Percentiles rank a stretch among this genome's conserved stretches.
phyloP scores from a whole-genome alignment of 768 basidiomycete genomes.

The Russula sp. region DNA sequence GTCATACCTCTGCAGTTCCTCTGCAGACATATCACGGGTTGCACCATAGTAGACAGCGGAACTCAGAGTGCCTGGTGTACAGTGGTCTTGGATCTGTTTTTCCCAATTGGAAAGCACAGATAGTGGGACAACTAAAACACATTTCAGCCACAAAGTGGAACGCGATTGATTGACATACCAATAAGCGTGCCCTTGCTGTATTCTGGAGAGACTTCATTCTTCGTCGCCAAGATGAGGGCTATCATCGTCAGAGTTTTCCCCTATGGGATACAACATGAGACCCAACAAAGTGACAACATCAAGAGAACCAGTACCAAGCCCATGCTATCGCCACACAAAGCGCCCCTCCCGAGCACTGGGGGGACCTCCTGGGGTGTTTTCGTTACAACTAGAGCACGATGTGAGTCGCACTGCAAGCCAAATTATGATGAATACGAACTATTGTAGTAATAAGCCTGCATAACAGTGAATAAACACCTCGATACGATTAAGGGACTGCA shows the following conservation, averaged over 20 bases:
- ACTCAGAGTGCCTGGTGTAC: conserved; percentile 43
- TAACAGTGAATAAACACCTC: background rate
- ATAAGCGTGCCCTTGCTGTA: conserved; percentile 71
- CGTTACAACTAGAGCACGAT: conserved; percentile 54
- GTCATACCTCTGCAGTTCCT: conserved; percentile 60
- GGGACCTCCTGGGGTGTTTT: conserved; percentile 61
- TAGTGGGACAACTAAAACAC: conserved; percentile 61
- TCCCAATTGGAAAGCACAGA: conserved; percentile 87
- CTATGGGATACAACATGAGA: conserved; percentile 29
- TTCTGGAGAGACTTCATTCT: conserved; percentile 46
- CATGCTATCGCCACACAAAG: conserved; percentile 88
- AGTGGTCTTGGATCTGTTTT: conserved; percentile 74
- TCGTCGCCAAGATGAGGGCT: conserved; percentile 72
- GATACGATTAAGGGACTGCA: background rate
- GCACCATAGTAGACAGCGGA: conserved; percentile 66
- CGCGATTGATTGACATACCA: conserved; percentile 37
- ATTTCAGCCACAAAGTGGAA: background rate
- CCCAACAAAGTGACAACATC: conserved; percentile 2
- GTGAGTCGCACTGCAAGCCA: background rate
- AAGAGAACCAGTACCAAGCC: conserved; percentile 41
- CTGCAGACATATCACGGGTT: conserved; percentile 49
- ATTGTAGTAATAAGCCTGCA: conserved; percentile 61
- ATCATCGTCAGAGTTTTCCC: conserved; percentile 92
- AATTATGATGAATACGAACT: conserved; percentile 31
- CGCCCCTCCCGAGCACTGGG: conserved; percentile 74